phyloP scores from a whole-genome alignment of 2,329 filamentous ascomycete genomes.

The Elsinoe fawcettii region DNA sequence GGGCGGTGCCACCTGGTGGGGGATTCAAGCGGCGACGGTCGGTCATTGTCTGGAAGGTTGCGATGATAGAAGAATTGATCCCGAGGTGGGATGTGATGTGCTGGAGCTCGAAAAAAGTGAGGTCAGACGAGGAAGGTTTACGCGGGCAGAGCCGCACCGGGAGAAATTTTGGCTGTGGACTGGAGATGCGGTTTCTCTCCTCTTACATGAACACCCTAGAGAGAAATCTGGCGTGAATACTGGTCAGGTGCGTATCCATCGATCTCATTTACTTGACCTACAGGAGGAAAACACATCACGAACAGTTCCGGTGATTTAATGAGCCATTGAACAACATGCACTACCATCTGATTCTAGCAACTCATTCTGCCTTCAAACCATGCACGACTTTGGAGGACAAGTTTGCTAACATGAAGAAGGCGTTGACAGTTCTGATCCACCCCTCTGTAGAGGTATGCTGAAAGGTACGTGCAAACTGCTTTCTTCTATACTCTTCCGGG shows the following conservation, averaged over 20 bases:
- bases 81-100: background rate
- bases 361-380: background rate
- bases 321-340: slow-evolving; percentile 35
- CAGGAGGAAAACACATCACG: slow-evolving; percentile 25
- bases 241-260: background rate
- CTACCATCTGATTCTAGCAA: slow-evolving; percentile 32
- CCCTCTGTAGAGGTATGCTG: background rate
- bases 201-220: background rate
- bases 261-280: background rate
- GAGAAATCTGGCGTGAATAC: background rate
- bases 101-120: slow-evolving; percentile 10
- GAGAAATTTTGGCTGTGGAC: slow-evolving; percentile 11
- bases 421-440: background rate
- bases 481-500: background rate
- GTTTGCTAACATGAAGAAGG: background rate
- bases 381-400: background rate
- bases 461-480: slow-evolving; percentile 19
- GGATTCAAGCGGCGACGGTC: slow-evolving; percentile 89
- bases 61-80: too few relatives aligned
- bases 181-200: background rate
- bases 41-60: too few relatives aligned
- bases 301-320: slow-evolving; percentile 32
- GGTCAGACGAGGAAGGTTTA: background rate
- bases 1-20: slow-evolving; percentile 65
- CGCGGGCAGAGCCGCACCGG: slow-evolving; percentile 9